Percentiles rank a stretch among this genome's conserved stretches.
phyloP scores from a whole-genome alignment of 176 grass and related monocot species.

The barley (Hordeum vulgare) region DNA sequence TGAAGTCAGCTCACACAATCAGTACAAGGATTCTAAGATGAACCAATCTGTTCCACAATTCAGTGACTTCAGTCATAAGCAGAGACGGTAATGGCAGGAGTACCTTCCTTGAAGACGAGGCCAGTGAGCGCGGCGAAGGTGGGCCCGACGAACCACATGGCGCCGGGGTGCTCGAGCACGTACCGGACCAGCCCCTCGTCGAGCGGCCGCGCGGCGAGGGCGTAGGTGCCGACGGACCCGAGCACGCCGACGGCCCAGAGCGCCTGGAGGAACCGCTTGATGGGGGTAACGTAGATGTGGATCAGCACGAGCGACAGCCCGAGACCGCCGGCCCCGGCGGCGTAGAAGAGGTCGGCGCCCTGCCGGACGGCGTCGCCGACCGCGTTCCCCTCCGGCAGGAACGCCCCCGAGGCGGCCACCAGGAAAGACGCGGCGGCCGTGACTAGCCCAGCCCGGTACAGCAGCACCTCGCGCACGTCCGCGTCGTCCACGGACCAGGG shows the following conservation, averaged over 20 bases:
- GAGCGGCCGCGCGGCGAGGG: slow-evolving; percentile 37
- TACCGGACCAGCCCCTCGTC: slow-evolving; percentile 52
- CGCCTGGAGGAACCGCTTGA: slow-evolving; percentile 78
- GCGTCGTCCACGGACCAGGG: slow-evolving; percentile 65
- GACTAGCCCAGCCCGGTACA: slow-evolving; percentile 73
- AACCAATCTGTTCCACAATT: too few species aligned
- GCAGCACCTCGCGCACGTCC: slow-evolving; percentile 71
- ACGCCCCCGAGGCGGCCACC: slow-evolving; percentile 48
- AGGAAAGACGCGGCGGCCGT: slow-evolving; percentile 53
- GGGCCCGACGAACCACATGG: slow-evolving; percentile 60
- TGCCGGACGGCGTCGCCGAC: slow-evolving; percentile 37
- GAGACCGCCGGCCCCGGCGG: slow-evolving; percentile 51
- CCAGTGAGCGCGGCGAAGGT: slow-evolving; percentile 75
- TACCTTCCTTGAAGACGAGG: slow-evolving; percentile 92
- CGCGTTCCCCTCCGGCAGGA: slow-evolving; percentile 55
- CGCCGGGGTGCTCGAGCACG: slow-evolving; percentile 48
- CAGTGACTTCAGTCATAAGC: too few species aligned
- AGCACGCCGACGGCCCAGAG: slow-evolving; percentile 51
- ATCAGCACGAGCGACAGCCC: slow-evolving; percentile 76
- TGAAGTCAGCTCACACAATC: too few species aligned
- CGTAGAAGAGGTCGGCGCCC: slow-evolving; percentile 38
- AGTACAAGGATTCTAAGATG: too few species aligned
- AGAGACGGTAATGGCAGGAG: too few species aligned
- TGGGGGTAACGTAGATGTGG: slow-evolving; percentile 70
- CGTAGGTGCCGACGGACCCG: slow-evolving; percentile 53